A percentile compares a stretch with the other conserved stretches of the same genome.
Evolutionary conservation across 805 yeast species (phyloP).

Genomic region (Pichia scutulata): DNA sequence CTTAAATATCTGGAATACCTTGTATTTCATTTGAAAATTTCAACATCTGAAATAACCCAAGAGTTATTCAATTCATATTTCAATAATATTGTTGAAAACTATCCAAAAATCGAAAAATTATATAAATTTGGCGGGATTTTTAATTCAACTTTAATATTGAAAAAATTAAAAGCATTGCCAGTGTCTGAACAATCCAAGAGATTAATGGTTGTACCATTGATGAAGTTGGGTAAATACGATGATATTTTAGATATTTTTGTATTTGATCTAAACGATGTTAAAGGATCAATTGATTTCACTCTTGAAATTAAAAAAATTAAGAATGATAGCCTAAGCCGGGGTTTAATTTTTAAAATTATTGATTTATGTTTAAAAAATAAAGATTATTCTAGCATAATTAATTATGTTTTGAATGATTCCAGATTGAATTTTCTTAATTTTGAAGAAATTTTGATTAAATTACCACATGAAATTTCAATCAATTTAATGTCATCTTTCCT

Average conservation of each 20-base stretch:
- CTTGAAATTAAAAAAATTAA: conserved; percentile 33
- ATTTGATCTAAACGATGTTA: conserved; percentile 47
- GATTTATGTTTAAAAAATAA: conserved; percentile 28
- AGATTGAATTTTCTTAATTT: conserved; percentile 22
- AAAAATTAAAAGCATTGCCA: conserved; percentile 13
- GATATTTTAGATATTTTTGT: conserved; percentile 57
- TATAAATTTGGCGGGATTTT: conserved; percentile 27
- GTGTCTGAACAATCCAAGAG: conserved; percentile 25
- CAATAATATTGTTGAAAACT: conserved; percentile 16
- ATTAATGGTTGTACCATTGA: conserved; percentile 50
- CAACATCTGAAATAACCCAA: conserved; percentile 33
- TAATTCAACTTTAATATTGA: conserved; percentile 31
- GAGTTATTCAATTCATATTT: conserved; percentile 41
- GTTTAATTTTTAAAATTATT: conserved; percentile 41
- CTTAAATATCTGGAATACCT: conserved; percentile 47
- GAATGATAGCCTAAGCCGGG: conserved; percentile 9
- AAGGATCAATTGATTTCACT: conserved; percentile 57
- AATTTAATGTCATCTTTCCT: conserved; percentile 36
- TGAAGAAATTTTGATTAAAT: conserved; percentile 33
- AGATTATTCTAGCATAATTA: conserved; percentile 22
- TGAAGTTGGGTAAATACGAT: conserved; percentile 51
- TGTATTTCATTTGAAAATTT: conserved; percentile 33
- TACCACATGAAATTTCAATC: conserved; percentile 47
- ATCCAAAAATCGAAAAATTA: conserved; percentile 30
- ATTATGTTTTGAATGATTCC: conserved; percentile 20